Percentiles rank a stretch among this genome's conserved stretches.
These are phyloP conservation scores for Naematelia encephala DNA, from an alignment of 768 basidiomycete species.

Conservation along the genomic window DNA sequence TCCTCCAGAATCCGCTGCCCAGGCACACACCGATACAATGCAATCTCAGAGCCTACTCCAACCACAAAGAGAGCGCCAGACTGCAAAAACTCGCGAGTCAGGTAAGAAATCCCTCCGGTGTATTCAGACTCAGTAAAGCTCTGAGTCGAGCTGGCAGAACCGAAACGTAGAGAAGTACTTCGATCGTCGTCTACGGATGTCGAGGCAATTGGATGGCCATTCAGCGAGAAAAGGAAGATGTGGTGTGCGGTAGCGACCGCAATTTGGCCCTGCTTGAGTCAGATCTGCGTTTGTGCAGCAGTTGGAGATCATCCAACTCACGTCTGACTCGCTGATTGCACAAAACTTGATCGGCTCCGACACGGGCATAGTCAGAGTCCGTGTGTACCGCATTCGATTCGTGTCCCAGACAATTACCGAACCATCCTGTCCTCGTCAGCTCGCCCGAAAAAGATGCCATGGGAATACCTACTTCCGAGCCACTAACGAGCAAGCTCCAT, in stretches of 20 bases:
- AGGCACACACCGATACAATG: constrained; percentile 78
- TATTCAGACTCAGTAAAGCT: constrained; percentile 47
- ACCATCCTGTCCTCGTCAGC: constrained; percentile 57
- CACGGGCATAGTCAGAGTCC: constrained; percentile 69
- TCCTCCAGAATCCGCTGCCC: constrained; percentile 57
- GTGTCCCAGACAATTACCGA: constrained; percentile 87
- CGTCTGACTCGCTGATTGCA: constrained; percentile 81
- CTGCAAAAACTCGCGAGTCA: constrained; percentile 80
- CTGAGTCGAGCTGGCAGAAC: background rate
- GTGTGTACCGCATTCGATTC: constrained; percentile 73
- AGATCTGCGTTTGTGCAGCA: constrained; percentile 1
- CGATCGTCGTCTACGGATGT: constrained; percentile 25
- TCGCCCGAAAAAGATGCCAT: background rate
- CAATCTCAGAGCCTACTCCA: constrained; percentile 69
- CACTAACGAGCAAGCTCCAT: constrained; percentile 81
- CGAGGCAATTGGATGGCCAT: constrained; percentile 70
- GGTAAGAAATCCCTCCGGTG: constrained; percentile 75
- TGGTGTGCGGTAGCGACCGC: constrained; percentile 72
- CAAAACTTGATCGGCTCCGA: constrained; percentile 62
- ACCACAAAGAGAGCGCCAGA: constrained; percentile 78
- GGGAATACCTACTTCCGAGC: constrained; percentile 56
- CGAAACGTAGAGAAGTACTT: background rate
- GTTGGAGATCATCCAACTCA: constrained; percentile 52
- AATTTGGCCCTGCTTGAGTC: constrained; percentile 67
- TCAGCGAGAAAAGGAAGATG: constrained; percentile 79